Evolutionary conservation across 192 early-diverging fungal species (phyloP), one percentile per base, ranked within the genome.

Genomic region (Cladochytrium replicatum): DNA sequence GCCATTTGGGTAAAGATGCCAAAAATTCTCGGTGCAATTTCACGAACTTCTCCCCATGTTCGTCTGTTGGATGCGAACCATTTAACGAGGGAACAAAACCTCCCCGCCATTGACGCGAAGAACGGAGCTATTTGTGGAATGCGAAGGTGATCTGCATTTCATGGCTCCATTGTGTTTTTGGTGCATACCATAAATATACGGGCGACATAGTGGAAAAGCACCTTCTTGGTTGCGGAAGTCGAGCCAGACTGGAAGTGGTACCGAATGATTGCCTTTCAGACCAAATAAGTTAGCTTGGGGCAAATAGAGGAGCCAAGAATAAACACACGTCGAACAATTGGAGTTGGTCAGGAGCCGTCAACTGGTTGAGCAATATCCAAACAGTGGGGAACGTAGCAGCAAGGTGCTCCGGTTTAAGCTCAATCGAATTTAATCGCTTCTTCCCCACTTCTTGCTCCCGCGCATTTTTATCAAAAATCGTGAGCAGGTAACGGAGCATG

Each of bases 401-500:
- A 1, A 60, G 19, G 19, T 60, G 50, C 19, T 40, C 9, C 2
- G 41, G 9, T 6, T 38, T 60, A 13, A 56, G n/a, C n/a, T n/a
- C n/a, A 41, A 22, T 25, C n/a, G 2, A 29, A 15, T 1, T 48
- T 44, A 15, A 38, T 47, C 38, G 9, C 11, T 26, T 34, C 26
- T 29, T 11, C 21, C 26, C 2, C 24, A 29, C 34, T 29, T 15
- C n/a, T 17, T 21, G 37, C 22, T 23, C 4, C 2, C 23, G 2
- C 1, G 32, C 64, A 23, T 71, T 58, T 43, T 50, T 67, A 19
- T 69, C 73, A 22, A 84, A 58, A 9, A 74, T 15, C 11, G 62
- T 58, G 26, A 78, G 38, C 2, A 82, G 67, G 64, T 82, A 76
- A 19, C 75, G 64, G 4, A 78, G 69, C 34, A 84, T 61, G 29